Percentiles rank a stretch among this genome's conserved stretches.
Evolutionary conservation across 2,329 filamentous ascomycete species (phyloP).

Genomic region (Thyridium curvatum): DNA sequence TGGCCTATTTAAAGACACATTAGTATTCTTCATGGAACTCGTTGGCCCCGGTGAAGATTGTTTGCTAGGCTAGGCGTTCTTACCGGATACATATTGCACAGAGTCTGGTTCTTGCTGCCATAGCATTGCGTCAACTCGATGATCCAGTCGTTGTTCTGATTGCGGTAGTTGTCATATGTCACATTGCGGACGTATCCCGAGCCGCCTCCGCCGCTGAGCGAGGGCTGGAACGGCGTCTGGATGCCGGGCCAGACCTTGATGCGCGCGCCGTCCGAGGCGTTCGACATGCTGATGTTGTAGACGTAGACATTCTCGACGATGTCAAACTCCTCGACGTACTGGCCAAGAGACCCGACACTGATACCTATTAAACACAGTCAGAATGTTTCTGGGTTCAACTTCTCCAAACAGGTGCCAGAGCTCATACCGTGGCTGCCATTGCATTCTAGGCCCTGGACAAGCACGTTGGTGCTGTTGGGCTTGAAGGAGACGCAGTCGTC

Average conservation of each 20-base stretch:
- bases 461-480: conserved; percentile 52
- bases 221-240: conserved; percentile 25
- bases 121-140: conserved; percentile 59
- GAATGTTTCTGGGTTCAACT: too few species aligned
- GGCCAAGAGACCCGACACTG: conserved; percentile 53
- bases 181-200: conserved; percentile 54
- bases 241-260: conserved; percentile 50
- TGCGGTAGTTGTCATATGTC: conserved; percentile 52
- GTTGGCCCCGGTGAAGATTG: too few species aligned
- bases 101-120: conserved; percentile 24
- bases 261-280: conserved; percentile 44
- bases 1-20: conserved; percentile 9
- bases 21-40: too few species aligned
- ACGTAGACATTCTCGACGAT: conserved; percentile 54
- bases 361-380: too few species aligned
- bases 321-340: conserved; percentile 50
- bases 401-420: too few species aligned
- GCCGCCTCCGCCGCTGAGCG: conserved; percentile 54
- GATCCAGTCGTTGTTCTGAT: conserved; percentile 53
- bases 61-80: background rate
- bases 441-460: conserved; percentile 54
- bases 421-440: conserved; percentile 57
- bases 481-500: conserved; percentile 62
- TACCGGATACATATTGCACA: conserved; percentile 24
- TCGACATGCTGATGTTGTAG: conserved; percentile 29